Evolutionary conservation across 1,284 basidiomycete species (phyloP).

Genomic region (Anthracocystis walkeri): DNA sequence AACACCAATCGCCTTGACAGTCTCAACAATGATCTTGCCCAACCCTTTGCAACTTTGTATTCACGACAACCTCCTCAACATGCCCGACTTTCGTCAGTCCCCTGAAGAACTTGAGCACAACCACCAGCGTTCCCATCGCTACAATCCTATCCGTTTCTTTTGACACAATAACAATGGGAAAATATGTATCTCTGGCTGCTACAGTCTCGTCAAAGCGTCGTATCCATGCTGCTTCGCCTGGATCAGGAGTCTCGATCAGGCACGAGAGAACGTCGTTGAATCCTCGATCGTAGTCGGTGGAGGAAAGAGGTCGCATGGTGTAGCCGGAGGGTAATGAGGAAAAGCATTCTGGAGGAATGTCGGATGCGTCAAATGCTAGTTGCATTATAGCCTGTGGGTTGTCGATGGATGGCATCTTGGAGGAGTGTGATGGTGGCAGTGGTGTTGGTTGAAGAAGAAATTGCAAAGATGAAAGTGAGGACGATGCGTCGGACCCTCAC

Average conservation of each 20-base stretch:
- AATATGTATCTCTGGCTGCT: constrained; percentile 74
- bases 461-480: neutral
- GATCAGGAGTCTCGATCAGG: constrained; percentile 81
- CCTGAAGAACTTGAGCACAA: constrained; percentile 93
- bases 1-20: constrained; percentile 81
- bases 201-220: constrained; percentile 48
- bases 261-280: constrained; percentile 85
- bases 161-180: constrained; percentile 83
- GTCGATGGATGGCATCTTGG: constrained; percentile 21
- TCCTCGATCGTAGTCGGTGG: constrained; percentile 83
- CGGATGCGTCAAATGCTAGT: constrained; percentile 21
- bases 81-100: constrained; percentile 86
- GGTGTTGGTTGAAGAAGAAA: neutral
- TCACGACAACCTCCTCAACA: constrained; percentile 96
- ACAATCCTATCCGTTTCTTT: constrained; percentile 81
- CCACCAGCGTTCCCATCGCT: constrained; percentile 84
- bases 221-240: constrained; percentile 75
- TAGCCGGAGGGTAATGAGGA: constrained; percentile 12
- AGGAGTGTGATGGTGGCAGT: no score
- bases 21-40: constrained; percentile 86
- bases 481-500: neutral
- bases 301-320: constrained; percentile 85
- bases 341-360: constrained; percentile 32
- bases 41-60: constrained; percentile 85
- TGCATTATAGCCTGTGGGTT: constrained; percentile 9